phyloP scores from a whole-genome alignment of 2,329 filamentous ascomycete species.

The Cladosporium sp. region DNA sequence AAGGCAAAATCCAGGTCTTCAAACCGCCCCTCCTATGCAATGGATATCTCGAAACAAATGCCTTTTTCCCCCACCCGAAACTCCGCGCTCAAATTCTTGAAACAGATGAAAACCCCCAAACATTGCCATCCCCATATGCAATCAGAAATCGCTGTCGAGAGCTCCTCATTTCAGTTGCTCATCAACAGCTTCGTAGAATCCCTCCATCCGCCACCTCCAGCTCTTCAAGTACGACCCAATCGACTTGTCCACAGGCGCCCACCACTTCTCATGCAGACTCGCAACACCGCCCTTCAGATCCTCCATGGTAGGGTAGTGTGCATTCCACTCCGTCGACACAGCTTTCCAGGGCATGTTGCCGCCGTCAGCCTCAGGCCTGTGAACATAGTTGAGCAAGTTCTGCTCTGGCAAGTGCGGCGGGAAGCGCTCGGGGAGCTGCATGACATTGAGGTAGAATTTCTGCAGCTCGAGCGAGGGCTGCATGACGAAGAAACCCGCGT shows the following conservation, averaged over 20 bases:
- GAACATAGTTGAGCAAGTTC: slow-evolving; percentile 40
- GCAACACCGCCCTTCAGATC: slow-evolving; percentile 40
- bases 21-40: neutral
- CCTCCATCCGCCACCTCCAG: slow-evolving; percentile 40
- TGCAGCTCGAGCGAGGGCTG: slow-evolving; percentile 34
- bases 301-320: slow-evolving; percentile 38
- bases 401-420: slow-evolving; percentile 39
- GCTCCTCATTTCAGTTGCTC: neutral
- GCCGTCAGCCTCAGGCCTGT: slow-evolving; percentile 28
- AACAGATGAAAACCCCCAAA: neutral
- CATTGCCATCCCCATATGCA: neutral
- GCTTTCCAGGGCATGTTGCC: slow-evolving; percentile 45
- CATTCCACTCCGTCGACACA: slow-evolving; percentile 41
- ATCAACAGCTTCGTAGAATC: slow-evolving; percentile 39
- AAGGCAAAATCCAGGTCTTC: neutral
- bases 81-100: neutral
- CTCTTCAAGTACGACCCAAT: slow-evolving; percentile 36
- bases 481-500: slow-evolving; percentile 42
- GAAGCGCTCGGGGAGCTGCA: slow-evolving; percentile 35
- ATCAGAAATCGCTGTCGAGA: neutral
- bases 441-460: slow-evolving; percentile 36
- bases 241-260: slow-evolving; percentile 36
- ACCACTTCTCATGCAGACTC: slow-evolving; percentile 45
- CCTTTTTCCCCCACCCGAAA: slow-evolving; percentile 21
- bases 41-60: slow-evolving; percentile 7